Evolutionary conservation across 495 filamentous ascomycete genomes (phyloP).

Genomic region (Recurvomyces mirabilis): DNA sequence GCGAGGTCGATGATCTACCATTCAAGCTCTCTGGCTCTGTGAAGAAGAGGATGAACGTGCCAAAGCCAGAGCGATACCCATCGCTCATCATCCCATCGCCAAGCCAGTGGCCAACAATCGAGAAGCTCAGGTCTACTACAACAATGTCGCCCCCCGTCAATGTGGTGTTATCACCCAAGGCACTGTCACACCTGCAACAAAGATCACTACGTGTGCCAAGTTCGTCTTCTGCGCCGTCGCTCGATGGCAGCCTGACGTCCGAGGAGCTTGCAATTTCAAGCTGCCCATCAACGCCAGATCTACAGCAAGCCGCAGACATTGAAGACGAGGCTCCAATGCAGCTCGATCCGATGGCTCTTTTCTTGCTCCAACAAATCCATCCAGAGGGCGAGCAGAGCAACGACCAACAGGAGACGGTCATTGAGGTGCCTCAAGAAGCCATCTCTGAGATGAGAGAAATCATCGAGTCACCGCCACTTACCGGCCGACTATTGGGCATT

Average conservation of each 20-base stretch:
- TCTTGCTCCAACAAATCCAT: conserved; percentile 64
- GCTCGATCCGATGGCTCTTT: conserved; percentile 65
- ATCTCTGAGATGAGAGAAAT: conserved; percentile 28
- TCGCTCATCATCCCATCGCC: conserved; percentile 63
- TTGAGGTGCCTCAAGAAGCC: conserved; percentile 33
- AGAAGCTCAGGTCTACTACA: conserved; percentile 38
- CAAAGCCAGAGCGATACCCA: conserved; percentile 40
- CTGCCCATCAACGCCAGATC: conserved; percentile 68
- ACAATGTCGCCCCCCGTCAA: conserved; percentile 60
- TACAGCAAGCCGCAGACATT: conserved; percentile 44
- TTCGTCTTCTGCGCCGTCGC: conserved; percentile 69
- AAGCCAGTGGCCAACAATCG: conserved; percentile 45
- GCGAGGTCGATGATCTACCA: conserved; percentile 45
- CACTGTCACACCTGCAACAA: conserved; percentile 53
- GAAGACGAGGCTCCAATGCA: conserved; percentile 52
- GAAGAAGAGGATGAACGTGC: conserved; percentile 34
- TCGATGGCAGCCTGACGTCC: conserved; percentile 77
- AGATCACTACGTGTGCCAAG: conserved; percentile 47
- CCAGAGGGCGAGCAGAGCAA: conserved; percentile 36
- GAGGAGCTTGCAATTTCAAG: conserved; percentile 72
- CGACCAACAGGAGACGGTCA: conserved; percentile 38
- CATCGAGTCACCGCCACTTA: conserved; percentile 23
- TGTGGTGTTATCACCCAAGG: conserved; percentile 65
- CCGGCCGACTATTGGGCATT: conserved; percentile 18
- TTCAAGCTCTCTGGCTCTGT: conserved; percentile 34